Conservation (phyloP, 176 grass and related monocot species). For the Avena eriantha region DNA sequence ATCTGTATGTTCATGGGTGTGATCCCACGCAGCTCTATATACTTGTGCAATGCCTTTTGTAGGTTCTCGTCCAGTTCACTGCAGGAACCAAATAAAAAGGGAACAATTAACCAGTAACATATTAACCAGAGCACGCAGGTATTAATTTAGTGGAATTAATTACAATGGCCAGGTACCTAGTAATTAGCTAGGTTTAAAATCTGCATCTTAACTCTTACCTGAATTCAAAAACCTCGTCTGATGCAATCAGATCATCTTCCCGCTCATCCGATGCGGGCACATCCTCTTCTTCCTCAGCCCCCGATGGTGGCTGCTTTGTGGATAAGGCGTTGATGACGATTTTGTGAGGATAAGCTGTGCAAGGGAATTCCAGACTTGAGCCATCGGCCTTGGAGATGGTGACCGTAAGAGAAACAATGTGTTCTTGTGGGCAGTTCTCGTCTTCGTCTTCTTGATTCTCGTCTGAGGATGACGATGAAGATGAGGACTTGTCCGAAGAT, state of each 20-base stretch:
- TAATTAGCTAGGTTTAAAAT: neutral
- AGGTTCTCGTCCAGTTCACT: constrained; percentile 89
- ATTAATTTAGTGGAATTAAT: too few species aligned
- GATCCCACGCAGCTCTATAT: constrained; percentile 81
- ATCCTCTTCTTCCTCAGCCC: neutral
- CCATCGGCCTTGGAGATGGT: constrained; percentile 62
- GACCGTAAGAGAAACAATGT: constrained; percentile 60
- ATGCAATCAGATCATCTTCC: constrained; percentile 52
- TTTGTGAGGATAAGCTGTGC: constrained; percentile 75
- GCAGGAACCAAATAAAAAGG: too few species aligned
- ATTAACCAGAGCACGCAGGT: too few species aligned
- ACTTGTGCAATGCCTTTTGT: constrained; percentile 81
- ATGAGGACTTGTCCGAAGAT: too few species aligned
- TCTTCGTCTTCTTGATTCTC: too few species aligned
- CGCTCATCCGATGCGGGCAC: neutral
- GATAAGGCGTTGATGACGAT: constrained; percentile 73
- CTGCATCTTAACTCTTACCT: constrained; percentile 49
- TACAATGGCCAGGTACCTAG: neutral
- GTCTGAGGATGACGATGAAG: too few species aligned
- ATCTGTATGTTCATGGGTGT: constrained; percentile 70
- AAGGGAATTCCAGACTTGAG: constrained; percentile 63
- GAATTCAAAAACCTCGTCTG: constrained; percentile 90
- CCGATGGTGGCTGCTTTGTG: constrained; percentile 26
- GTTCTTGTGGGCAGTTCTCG: constrained; percentile 40
- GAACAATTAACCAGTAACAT: too few species aligned